Percentiles rank a stretch among this genome's conserved stretches.
phyloP scores from a whole-genome alignment of 169 alveolate genomes.

The Plasmodium malariae region DNA sequence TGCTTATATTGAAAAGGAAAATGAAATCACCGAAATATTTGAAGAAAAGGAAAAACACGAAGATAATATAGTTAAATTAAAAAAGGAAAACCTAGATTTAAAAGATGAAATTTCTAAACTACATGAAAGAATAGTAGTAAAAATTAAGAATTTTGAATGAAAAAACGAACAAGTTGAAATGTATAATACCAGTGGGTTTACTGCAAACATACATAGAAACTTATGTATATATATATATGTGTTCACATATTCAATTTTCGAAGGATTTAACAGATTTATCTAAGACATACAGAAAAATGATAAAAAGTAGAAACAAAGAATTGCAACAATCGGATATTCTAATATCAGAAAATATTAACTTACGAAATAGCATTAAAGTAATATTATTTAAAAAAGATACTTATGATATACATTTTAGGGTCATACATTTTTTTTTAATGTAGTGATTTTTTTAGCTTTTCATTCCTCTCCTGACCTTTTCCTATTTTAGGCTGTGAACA shows the following conservation, averaged over 20 bases:
- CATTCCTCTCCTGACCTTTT: background rate
- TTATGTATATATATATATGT: no score
- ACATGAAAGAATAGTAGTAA: slow-evolving; percentile 71
- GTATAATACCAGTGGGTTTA: background rate
- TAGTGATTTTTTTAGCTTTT: background rate
- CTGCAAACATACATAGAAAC: no score
- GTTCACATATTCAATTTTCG: background rate
- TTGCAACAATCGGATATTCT: slow-evolving; percentile 35
- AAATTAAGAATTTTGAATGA: background rate
- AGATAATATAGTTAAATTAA: slow-evolving; percentile 29
- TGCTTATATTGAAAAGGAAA: slow-evolving; percentile 64
- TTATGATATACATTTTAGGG: background rate
- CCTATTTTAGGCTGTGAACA: slow-evolving; percentile 10
- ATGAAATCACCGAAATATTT: slow-evolving; percentile 22
- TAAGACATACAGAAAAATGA: slow-evolving; percentile 60
- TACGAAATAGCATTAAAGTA: slow-evolving; percentile 56
- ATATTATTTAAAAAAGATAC: background rate
- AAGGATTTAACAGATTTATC: slow-evolving; percentile 55
- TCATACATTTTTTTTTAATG: background rate
- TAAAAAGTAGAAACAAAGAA: slow-evolving; percentile 54
- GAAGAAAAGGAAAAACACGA: slow-evolving; percentile 51
- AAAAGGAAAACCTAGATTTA: slow-evolving; percentile 45
- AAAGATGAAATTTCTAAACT: slow-evolving; percentile 45
- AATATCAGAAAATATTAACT: slow-evolving; percentile 43
- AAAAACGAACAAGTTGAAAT: background rate